Conservation (phyloP, 192 early-diverging fungal genomes). For the Entomortierella parvispora region DNA sequence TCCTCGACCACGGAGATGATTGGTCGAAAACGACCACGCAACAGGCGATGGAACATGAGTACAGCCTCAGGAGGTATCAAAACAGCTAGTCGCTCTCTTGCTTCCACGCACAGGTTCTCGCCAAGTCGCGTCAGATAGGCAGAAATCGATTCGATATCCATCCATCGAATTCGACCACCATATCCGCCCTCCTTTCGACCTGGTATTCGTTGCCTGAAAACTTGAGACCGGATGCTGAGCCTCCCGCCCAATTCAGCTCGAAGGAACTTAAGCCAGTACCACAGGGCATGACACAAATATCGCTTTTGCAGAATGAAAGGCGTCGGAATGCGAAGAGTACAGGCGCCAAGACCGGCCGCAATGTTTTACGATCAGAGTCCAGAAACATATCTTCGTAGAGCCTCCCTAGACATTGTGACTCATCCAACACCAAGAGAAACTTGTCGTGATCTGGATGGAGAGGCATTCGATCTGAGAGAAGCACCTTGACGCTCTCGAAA, state of each 20-base stretch:
- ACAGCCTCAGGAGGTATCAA: conserved; percentile 6
- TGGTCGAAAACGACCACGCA: conserved; percentile 6
- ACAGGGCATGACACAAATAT: conserved; percentile 14
- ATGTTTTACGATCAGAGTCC: not conserved
- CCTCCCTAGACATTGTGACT: conserved; percentile 2
- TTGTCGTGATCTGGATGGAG: not conserved
- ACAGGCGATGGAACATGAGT: not conserved
- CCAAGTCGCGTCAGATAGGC: conserved; percentile 8
- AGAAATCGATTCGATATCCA: conserved; percentile 5
- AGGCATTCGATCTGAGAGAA: not conserved
- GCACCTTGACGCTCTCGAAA: not conserved
- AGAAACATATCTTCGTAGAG: not conserved
- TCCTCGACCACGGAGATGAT: conserved; percentile 15
- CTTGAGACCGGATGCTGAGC: not conserved
- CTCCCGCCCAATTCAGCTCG: conserved; percentile 7
- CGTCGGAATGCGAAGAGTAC: not conserved
- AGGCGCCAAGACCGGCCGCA: not conserved
- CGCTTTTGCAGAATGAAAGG: not conserved
- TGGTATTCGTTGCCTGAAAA: conserved; percentile 13
- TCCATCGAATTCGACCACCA: conserved; percentile 16
- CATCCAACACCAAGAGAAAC: conserved; percentile 14
- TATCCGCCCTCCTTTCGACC: not conserved
- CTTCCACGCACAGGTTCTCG: not conserved
- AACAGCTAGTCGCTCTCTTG: conserved; percentile 1
- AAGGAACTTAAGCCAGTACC: conserved; percentile 6